These are phyloP conservation scores for Penstemon eatonii DNA, from an alignment of 257 asterid species.

Conservation along the genomic window DNA sequence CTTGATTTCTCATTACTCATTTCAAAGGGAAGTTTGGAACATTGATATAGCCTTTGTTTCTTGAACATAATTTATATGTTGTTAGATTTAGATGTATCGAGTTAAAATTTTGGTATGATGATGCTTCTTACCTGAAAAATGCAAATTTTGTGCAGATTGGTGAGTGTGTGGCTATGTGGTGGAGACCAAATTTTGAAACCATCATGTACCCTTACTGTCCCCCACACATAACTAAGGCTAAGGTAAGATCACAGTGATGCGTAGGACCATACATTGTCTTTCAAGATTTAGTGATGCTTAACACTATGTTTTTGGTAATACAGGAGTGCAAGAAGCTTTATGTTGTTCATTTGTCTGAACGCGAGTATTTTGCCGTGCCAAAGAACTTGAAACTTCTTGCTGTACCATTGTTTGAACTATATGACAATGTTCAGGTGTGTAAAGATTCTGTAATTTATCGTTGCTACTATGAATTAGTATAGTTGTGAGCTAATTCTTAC, in stretches of 20 bases:
- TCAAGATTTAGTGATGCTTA: not conserved
- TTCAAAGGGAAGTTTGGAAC: no score
- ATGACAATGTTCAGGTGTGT: conserved; percentile 89
- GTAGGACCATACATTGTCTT: not conserved
- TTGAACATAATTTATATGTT: not conserved
- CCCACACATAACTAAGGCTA: conserved; percentile 82
- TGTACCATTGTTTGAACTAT: conserved; percentile 92
- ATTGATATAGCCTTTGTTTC: no score
- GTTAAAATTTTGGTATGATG: not conserved
- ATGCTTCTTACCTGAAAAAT: conserved; percentile 5
- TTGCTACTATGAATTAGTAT: not conserved
- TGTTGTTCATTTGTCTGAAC: conserved; percentile 82
- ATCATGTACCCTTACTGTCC: conserved; percentile 88
- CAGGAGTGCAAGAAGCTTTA: conserved; percentile 94
- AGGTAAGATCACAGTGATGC: conserved; percentile 39
- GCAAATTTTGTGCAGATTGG: conserved; percentile 62
- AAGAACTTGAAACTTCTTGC: conserved; percentile 92
- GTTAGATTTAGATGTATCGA: not conserved
- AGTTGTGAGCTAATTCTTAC: conserved; percentile 11
- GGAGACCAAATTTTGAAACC: conserved; percentile 93
- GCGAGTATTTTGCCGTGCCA: conserved; percentile 92
- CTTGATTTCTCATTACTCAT: no score
- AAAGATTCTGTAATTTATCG: not conserved
- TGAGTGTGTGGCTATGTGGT: conserved; percentile 92
- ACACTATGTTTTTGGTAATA: conserved; percentile 15